Evolutionary conservation across 1,284 basidiomycete species (phyloP).

Genomic region (Fomitiporia mediterranea): DNA sequence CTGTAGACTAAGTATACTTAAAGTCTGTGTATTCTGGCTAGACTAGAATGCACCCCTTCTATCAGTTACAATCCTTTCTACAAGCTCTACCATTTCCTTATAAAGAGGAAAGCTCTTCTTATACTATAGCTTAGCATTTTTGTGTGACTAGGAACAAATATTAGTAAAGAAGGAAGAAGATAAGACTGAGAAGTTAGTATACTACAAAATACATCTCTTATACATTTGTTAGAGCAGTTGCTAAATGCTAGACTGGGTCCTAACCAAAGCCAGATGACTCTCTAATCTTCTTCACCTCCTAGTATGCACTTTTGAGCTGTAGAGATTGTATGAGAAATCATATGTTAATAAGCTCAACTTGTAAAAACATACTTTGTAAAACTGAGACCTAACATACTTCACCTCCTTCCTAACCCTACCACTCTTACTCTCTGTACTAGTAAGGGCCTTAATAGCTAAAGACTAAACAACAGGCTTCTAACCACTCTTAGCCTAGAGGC

Average conservation of each 20-base stretch:
- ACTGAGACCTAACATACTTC: neutral
- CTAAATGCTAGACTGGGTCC: slow-evolving; percentile 27
- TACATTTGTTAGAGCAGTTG: slow-evolving; percentile 28
- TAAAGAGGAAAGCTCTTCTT: slow-evolving; percentile 30
- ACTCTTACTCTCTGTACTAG: neutral
- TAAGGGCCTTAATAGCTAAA: neutral
- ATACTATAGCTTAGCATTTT: slow-evolving; percentile 24
- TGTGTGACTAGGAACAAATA: slow-evolving; percentile 24
- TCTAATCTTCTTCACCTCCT: slow-evolving; percentile 25
- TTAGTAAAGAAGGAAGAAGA: slow-evolving; percentile 1
- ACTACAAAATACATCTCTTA: slow-evolving; percentile 27
- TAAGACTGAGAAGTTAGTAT: slow-evolving; percentile 1
- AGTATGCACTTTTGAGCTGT: slow-evolving; percentile 30
- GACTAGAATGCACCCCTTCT: slow-evolving; percentile 25
- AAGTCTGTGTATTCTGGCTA: slow-evolving; percentile 16
- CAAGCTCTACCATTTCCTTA: slow-evolving; percentile 26
- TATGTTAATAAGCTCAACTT: neutral
- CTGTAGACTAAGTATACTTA: no score
- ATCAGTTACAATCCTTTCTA: slow-evolving; percentile 28
- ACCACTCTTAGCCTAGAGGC: neutral
- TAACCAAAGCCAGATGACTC: slow-evolving; percentile 33
- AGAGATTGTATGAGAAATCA: neutral
- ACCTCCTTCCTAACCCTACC: neutral
- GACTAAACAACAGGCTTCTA: neutral
- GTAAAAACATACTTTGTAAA: neutral